Percentiles rank a stretch among this genome's conserved stretches.
Evolutionary conservation across 495 filamentous ascomycete genomes (phyloP).

Genomic region (Penicillium coprophilum): DNA sequence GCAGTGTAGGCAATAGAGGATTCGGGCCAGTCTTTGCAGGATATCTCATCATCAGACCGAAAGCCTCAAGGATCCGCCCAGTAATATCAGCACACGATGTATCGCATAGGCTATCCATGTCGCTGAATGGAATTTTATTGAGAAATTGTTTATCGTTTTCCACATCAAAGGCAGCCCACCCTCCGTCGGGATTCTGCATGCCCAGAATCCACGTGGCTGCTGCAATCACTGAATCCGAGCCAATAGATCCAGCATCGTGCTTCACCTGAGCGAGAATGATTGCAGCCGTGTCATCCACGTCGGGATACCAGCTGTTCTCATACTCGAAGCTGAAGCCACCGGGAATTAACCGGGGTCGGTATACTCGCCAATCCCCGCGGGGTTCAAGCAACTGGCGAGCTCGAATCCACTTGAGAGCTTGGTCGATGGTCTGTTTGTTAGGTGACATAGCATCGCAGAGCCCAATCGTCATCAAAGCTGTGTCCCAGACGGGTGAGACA

Average conservation of each 20-base stretch:
- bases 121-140: constrained; percentile 44
- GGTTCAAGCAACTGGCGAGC: constrained; percentile 25
- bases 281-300: constrained; percentile 47
- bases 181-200: constrained; percentile 49
- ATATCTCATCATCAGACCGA: constrained; percentile 30
- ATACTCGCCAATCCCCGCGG: constrained; percentile 36
- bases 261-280: constrained; percentile 34
- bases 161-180: constrained; percentile 45
- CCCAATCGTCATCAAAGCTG: constrained; percentile 34
- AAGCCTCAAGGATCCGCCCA: constrained; percentile 39
- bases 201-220: constrained; percentile 39
- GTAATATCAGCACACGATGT: constrained; percentile 38
- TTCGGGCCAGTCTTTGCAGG: neutral
- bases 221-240: constrained; percentile 10
- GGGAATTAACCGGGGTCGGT: constrained; percentile 19
- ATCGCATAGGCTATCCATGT: constrained; percentile 44
- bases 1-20: constrained; percentile 31
- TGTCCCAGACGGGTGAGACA: constrained; percentile 42
- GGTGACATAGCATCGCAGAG: constrained; percentile 25
- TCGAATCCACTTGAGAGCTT: constrained; percentile 28
- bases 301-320: constrained; percentile 37
- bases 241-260: constrained; percentile 16
- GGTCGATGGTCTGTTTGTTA: neutral
- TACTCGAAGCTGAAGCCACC: constrained; percentile 42
- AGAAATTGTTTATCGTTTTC: constrained; percentile 40